Evolutionary conservation across 176 grass and related monocot species (phyloP).

Genomic region (Rhipidocladum racemiflorum): DNA sequence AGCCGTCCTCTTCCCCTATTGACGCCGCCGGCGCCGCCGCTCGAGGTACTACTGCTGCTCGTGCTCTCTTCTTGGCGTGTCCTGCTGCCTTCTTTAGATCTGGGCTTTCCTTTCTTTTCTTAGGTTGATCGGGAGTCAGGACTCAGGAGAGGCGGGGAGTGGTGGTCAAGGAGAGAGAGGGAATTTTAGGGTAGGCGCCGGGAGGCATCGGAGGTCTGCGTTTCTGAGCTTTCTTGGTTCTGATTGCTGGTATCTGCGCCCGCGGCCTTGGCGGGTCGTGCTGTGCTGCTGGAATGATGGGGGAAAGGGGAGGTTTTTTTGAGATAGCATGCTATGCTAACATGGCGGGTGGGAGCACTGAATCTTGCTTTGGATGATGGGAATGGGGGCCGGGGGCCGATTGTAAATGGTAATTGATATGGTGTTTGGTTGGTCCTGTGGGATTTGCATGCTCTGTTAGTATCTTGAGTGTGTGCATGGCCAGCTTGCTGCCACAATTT

Average conservation of each 20-base stretch:
- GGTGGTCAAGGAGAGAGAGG: background rate
- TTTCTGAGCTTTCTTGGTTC: background rate
- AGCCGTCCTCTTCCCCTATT: background rate
- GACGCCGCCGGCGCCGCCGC: background rate
- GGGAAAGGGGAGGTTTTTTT: background rate
- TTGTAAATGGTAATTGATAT: background rate
- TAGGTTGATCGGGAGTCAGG: background rate
- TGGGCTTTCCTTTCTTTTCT: background rate
- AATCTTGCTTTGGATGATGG: background rate
- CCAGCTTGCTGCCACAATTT: background rate
- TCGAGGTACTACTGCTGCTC: slow-evolving; percentile 14
- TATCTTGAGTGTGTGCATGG: background rate
- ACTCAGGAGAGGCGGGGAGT: background rate
- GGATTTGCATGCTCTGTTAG: background rate
- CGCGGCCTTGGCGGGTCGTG: background rate
- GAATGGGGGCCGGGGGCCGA: background rate
- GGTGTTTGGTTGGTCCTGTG: background rate
- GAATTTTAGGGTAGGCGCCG: background rate
- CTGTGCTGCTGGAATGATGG: background rate
- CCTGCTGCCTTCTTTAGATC: background rate
- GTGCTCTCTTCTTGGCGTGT: background rate
- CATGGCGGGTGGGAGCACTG: background rate
- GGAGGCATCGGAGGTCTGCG: background rate
- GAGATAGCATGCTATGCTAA: background rate
- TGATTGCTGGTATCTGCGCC: background rate